Evolutionary conservation across 441 rosid genomes (phyloP), one percentile per base, ranked within the genome.

Genomic region (Geranium incanum): DNA sequence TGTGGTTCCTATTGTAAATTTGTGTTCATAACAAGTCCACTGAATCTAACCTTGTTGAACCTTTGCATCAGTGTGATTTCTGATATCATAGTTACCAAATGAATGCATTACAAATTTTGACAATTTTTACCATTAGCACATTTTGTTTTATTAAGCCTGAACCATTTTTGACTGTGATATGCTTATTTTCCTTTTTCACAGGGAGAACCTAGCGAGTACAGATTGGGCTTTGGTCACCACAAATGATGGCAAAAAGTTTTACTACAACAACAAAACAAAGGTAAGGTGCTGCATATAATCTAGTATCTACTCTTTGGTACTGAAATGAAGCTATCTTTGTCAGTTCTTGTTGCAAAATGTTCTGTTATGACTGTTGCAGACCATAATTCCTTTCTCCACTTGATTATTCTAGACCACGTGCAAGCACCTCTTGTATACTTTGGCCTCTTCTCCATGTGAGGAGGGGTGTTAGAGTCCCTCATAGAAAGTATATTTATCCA

Each of bases 201-300:
- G 99, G 97, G 97, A 91, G 77, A 78, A 81, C 81, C 80, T 95
- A 83, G 81, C 83, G 57, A 96, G 89, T 73, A 93, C 95, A 6
- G 96, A 91, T 74, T 95, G 99, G 99, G 93, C 88, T 19, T 76
- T 88, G 68, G 87, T 95, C 74, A 84, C 93, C 38, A 93, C 97
- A 71, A 91, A 82, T 78, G 98, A 95, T 79, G 95, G 94, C 38
- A 91, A 88, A 78, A 93, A 84, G 59, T 95, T 93, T 82, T 95
- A 95, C 87, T 89, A 88, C 85, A 89, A 93, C 83, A 86, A 67
- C 81, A 88, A 87, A 87, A 89, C 96, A 37, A 93, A 89, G 98
- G 98, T 91, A 79, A 60, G 39, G 3, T 65, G 2, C 48, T 68
- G 13, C 59, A 67, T 68, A 19, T 59, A 36, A 63, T 67, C 50